A percentile compares a stretch with the other conserved stretches of the same genome.
Evolutionary conservation across 164 flowering plant genomes (phyloP).

Genomic region (Piper longum): DNA sequence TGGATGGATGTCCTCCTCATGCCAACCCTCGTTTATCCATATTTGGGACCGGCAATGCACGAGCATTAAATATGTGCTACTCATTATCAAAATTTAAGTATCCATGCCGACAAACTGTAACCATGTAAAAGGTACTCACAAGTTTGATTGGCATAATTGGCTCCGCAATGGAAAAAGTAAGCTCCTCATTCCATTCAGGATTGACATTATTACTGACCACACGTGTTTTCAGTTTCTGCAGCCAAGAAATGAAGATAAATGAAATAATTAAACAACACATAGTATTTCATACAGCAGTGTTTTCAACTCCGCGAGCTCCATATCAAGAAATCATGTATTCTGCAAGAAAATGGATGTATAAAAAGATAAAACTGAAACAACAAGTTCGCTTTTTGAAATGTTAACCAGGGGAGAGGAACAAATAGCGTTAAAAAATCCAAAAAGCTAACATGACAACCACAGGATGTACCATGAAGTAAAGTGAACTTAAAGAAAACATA

Average conservation of each 20-base stretch:
- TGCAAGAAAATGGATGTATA: no score
- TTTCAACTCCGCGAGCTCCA: background rate
- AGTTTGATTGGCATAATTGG: constrained; percentile 42
- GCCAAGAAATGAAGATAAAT: background rate
- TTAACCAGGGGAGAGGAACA: background rate
- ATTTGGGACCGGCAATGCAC: no score
- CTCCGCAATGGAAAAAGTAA: constrained; percentile 54
- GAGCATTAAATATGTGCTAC: no score
- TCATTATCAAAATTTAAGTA: no score
- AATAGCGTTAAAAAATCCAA: no score
- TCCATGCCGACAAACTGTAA: background rate
- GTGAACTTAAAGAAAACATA: no score
- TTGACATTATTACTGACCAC: constrained; percentile 49
- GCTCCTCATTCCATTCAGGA: constrained; percentile 86
- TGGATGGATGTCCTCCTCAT: no score
- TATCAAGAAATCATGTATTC: no score
- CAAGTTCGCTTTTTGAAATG: background rate
- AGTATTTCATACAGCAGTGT: background rate
- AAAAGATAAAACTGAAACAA: background rate
- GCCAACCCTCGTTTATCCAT: no score
- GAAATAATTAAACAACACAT: background rate
- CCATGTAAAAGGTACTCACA: constrained; percentile 25
- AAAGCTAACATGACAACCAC: no score
- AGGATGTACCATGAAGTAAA: no score
- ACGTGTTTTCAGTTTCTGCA: constrained; percentile 79